These are phyloP conservation scores for Mortierella sp. DNA, from an alignment of 371 early-diverging fungal species.

Conservation along the genomic window DNA sequence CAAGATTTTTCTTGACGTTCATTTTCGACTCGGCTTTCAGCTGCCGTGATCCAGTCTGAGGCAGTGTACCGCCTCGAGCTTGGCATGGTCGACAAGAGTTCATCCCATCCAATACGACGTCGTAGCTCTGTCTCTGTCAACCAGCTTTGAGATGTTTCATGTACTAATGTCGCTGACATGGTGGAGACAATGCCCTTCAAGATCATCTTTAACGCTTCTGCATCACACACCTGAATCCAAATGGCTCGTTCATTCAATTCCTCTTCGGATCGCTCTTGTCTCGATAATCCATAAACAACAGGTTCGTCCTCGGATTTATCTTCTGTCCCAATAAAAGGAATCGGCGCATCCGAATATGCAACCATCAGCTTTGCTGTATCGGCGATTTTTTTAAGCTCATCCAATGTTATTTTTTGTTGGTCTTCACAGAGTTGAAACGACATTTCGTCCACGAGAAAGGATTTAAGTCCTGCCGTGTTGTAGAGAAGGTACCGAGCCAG, in stretches of 20 bases:
- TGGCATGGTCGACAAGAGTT: background rate
- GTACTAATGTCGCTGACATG: slow-evolving; percentile 10
- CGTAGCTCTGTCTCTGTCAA: background rate
- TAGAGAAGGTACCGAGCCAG: slow-evolving; percentile 19
- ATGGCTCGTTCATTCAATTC: slow-evolving; percentile 7
- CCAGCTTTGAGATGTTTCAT: background rate
- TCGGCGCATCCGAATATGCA: background rate
- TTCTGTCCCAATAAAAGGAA: no score
- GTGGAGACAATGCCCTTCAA: slow-evolving; percentile 18
- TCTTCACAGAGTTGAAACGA: slow-evolving; percentile 6
- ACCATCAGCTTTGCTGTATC: slow-evolving; percentile 10
- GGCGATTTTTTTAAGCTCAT: slow-evolving; percentile 4
- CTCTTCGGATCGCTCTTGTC: background rate
- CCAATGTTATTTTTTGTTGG: slow-evolving; percentile 6
- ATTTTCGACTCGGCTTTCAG: slow-evolving; percentile 3
- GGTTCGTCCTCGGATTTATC: no score
- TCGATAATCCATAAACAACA: no score
- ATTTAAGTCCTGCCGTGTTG: slow-evolving; percentile 18
- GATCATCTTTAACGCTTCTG: slow-evolving; percentile 7
- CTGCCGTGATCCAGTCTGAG: background rate
- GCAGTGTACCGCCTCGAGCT: no score
- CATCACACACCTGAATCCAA: slow-evolving; percentile 20
- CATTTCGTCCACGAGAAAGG: slow-evolving; percentile 21
- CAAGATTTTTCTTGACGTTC: slow-evolving; percentile 1
- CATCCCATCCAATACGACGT: slow-evolving; percentile 10